Base-by-base conservation (phyloP, 2,329 filamentous ascomycete genomes). In the Dendrostoma leiphaemia region DNA sequence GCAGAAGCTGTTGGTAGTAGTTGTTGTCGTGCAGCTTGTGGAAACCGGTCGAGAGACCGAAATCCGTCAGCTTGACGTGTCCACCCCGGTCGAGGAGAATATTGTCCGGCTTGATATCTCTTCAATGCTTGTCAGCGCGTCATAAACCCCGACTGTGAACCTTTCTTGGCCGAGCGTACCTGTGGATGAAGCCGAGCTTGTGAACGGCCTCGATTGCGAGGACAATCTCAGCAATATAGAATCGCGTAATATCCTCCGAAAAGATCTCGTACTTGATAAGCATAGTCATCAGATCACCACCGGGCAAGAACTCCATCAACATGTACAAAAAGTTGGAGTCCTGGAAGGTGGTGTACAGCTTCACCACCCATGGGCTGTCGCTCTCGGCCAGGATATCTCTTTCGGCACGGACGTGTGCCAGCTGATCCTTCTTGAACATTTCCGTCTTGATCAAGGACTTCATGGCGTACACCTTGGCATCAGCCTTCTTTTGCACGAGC, bases 181-280 rank as follows among this genome's bases (percentile, higher is more conserved):
- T 91, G 78, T 99, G 94, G 60, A 99, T 96, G 75, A 97, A 99
- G 59, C 94, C 94, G 61, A 97, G 82, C 71, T 96, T 96, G 74
- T 99, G 94, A 38, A 99, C 94, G 13, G 94, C 94, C 69, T 99
- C 94, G 62, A 99, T 97, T n/a, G 94, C 94, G 67, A 97, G 82
- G 23, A 96, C 90, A 64, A 97, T 93, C 72, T 99, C 93, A 23
- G 94, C 94, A 84, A 99, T 99, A 74, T 99, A 99, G 74, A 99
- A 99, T 17, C 94, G 86, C 28, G 94, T 99, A 62, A 99, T 97
- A 63, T 99, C 94, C 71, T 97, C 93, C 0, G 91, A 96, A 72
- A 99, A 99, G 70, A 99, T 97, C 71, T 99, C 94, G 68, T 99
- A 99, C 80, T 97, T 99, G 78, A 99, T 99, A 63, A 99, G 80